Base-by-base conservation (phyloP, 2,329 filamentous ascomycete species). In the Colletotrichum euphorbiae region DNA sequence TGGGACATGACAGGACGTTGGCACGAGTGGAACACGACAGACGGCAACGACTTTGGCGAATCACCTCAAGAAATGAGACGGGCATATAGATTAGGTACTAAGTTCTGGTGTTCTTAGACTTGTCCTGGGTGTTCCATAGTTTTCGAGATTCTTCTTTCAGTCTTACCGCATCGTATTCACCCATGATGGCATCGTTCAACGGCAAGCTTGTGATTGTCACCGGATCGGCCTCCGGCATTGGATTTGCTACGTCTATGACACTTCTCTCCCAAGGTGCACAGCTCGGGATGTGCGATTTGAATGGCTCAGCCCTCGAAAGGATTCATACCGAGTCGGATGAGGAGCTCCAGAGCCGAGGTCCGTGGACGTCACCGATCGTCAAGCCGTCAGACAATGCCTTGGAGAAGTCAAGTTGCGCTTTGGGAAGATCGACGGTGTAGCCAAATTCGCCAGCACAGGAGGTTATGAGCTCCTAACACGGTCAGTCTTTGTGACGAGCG, bases 401-500 rank as follows among this genome's bases (percentile, higher is more conserved):
- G 28, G 33, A 19, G 51, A 57, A 4, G 40, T 51, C 19, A 54
- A 40, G 48, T 36, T 33, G 6, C 54, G 31, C 15, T 68, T 68
- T 8, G 54, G 48, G 6, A 52, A 43, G 19, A 38, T 65, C 24
- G 46, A 60, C 13, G 54, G 65, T 2, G 54, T 68, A 7, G 65
- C 54, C 31, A 68, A 65, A 31, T 68, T 68, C n/a, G 55, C 65
- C 17, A 54, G 55, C 12, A 64, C 52, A 4, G 65, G 65, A n/a
- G 65, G 60, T n/a, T 52, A 68, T 8, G 31, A 60, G 7, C 42
- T 68, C n/a, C 54, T 60, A n/a, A 59, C 65, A 2, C 24, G 64
- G 6, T 63, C 54, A 3, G 12, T 68, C 28, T 64, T 46, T 60
- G 65, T 64, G 13, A 64, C 60, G 5, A 59, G 31, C 19, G 46